These are phyloP conservation scores for Clausena lansium DNA, from an alignment of 345 rosid genomes.

Conservation along the genomic window DNA sequence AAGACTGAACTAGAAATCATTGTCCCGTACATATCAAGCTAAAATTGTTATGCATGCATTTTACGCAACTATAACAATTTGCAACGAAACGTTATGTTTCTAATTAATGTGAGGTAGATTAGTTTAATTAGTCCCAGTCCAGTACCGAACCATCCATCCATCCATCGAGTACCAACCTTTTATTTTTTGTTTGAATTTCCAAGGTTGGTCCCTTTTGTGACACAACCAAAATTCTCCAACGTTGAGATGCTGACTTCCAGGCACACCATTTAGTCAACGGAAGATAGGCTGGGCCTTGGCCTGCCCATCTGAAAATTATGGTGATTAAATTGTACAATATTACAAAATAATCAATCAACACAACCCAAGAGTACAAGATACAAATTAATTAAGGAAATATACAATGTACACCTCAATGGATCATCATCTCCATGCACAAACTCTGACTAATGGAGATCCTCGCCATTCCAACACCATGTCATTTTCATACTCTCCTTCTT, in stretches of 20 bases:
- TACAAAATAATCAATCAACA: background rate
- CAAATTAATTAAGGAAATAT: background rate
- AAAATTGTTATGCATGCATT: background rate
- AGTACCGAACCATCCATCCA: background rate
- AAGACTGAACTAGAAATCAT: too few species aligned
- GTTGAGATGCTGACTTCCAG: too few species aligned
- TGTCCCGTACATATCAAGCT: too few species aligned
- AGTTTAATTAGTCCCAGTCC: background rate
- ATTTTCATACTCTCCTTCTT: conserved; percentile 21
- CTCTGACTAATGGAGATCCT: conserved; percentile 19
- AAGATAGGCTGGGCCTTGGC: background rate
- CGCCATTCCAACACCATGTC: conserved; percentile 33
- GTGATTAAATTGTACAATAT: too few species aligned
- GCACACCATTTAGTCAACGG: background rate
- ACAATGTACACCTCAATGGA: background rate
- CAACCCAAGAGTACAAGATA: too few species aligned
- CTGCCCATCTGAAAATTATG: background rate
- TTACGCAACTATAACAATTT: background rate
- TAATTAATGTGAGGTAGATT: too few species aligned
- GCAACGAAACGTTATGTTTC: background rate
- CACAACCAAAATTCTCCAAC: background rate
- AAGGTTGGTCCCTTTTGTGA: background rate
- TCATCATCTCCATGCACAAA: conserved; percentile 25
- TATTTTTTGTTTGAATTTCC: background rate
- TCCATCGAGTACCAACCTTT: too few species aligned